Conservation (phyloP, 192 early-diverging fungal genomes). For the Spizellomyces sp. region DNA sequence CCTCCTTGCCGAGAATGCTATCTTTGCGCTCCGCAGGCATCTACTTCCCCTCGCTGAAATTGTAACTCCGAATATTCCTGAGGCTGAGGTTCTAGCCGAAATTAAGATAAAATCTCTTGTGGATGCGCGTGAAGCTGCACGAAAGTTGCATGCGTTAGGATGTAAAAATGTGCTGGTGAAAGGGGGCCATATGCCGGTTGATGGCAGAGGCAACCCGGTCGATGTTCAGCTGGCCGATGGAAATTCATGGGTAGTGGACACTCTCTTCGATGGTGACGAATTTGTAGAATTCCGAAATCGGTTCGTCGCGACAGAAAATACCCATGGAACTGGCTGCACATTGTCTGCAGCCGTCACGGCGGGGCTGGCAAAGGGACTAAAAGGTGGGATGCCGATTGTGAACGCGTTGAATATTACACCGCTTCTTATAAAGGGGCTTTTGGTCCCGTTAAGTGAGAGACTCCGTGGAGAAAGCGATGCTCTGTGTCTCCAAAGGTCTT, state of each 20-base stretch:
- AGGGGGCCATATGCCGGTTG: conserved; percentile 76
- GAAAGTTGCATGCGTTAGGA: conserved; percentile 55
- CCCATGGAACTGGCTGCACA: conserved; percentile 90
- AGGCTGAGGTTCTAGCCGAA: conserved; percentile 66
- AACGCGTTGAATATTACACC: background rate
- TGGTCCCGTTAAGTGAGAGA: conserved; percentile 39
- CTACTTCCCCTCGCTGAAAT: conserved; percentile 74
- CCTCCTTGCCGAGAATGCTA: conserved; percentile 64
- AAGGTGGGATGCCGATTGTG: conserved; percentile 30
- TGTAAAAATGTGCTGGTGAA: conserved; percentile 70
- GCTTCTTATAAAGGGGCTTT: background rate
- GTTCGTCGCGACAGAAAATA: conserved; percentile 68
- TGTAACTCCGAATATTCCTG: conserved; percentile 84
- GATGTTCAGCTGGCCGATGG: conserved; percentile 20
- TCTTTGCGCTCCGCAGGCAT: conserved; percentile 50
- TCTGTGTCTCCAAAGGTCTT: conserved; percentile 71
- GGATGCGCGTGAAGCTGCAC: conserved; percentile 65
- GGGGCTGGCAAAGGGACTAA: conserved; percentile 58
- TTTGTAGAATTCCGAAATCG: conserved; percentile 55
- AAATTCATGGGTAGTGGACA: conserved; percentile 49
- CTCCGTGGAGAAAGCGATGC: conserved; percentile 58
- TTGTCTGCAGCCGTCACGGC: conserved; percentile 80
- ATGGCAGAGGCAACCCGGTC: conserved; percentile 17
- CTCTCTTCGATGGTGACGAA: conserved; percentile 55
- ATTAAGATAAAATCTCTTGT: conserved; percentile 46